Evolutionary conservation across 768 basidiomycete genomes (phyloP), one percentile per base, ranked within the genome.

Genomic region (Sarcodon aspratus): DNA sequence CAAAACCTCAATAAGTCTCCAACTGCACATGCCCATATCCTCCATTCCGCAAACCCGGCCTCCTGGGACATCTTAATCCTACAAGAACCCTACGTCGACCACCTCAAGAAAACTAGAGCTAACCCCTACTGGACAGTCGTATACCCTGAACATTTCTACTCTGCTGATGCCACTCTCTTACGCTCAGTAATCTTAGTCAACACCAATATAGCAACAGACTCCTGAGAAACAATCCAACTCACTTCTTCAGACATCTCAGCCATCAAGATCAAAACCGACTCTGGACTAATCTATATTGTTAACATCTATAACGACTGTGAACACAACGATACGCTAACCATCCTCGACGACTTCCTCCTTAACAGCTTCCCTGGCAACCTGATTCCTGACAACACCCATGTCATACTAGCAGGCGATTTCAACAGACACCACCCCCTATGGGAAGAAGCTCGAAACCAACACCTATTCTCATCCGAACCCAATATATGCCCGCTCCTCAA

Each of bases 351-450:
- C 47, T 48, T 43, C 6, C 48, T 44, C 12, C 36, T 36, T 12
- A 33, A 13, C 4, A 33, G 3, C 10, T 33, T 47, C 31, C 9
- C 45, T 33, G 33, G n/a, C 12, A 17, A 46, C 43, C 33, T 10
- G 27, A 12, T 1, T 58, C 48, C 49, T 38, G 55, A 6, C 6
- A 10, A 6, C 9, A 17, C 4, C n/a, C 56, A 60, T 44, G 27
- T 61, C 9, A 15, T 69, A 6, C 64, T 61, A 63, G 37, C 57
- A 0, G 69, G 68, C 0, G 64, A 71, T 56, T 69, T 70, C 61
- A 70, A 71, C 54, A 49, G 63, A 7, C 70, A 71, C 48, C 66
- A 69, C 54, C 62, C 63, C 0, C 36, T 61, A 2, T 72, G 71
- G 70, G 70, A 73, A n/a, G 54, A 60, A 1, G 35, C 46, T 0